These are phyloP conservation scores for Taphrina pruni DNA, from an alignment of 1,139 yeast species.

Conservation along the genomic window DNA sequence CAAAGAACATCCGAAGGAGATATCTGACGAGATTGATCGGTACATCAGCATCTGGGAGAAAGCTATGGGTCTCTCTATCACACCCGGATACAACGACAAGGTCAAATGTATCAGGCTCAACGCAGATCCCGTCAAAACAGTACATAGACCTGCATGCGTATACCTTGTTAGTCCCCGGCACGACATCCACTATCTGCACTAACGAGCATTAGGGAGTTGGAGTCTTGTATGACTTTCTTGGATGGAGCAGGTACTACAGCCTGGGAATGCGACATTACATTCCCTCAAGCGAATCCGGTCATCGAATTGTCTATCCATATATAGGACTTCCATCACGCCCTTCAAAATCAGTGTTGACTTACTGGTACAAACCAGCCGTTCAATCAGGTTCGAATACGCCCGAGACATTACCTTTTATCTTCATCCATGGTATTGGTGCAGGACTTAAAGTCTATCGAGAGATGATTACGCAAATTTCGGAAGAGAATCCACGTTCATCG, in stretches of 20 bases:
- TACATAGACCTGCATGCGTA: slow-evolving; percentile 37
- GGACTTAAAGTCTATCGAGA: slow-evolving; percentile 39
- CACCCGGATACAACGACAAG: slow-evolving; percentile 24
- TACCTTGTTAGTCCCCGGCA: slow-evolving; percentile 18
- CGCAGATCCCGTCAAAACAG: slow-evolving; percentile 28
- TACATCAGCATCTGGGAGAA: slow-evolving; percentile 20
- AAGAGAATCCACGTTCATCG: slow-evolving; percentile 32
- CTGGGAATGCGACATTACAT: slow-evolving; percentile 35
- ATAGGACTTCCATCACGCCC: slow-evolving; percentile 32
- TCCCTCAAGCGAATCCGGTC: slow-evolving; percentile 31
- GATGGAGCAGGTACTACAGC: slow-evolving; percentile 18
- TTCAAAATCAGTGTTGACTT: slow-evolving; percentile 31
- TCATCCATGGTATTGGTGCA: slow-evolving; percentile 43
- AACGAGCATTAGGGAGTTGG: slow-evolving; percentile 23
- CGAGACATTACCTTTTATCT: slow-evolving; percentile 33
- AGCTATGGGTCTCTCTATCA: slow-evolving; percentile 5
- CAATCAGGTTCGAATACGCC: slow-evolving; percentile 7
- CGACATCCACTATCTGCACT: neutral
- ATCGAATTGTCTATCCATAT: slow-evolving; percentile 34
- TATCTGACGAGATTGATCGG: slow-evolving; percentile 15
- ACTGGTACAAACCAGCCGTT: slow-evolving; percentile 38
- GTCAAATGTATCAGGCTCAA: slow-evolving; percentile 34
- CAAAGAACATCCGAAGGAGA: slow-evolving; percentile 16
- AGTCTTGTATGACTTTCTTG: slow-evolving; percentile 34
- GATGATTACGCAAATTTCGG: slow-evolving; percentile 21